Evolutionary conservation across 805 yeast species (phyloP).

Genomic region (Kodamaea fukazawae): DNA sequence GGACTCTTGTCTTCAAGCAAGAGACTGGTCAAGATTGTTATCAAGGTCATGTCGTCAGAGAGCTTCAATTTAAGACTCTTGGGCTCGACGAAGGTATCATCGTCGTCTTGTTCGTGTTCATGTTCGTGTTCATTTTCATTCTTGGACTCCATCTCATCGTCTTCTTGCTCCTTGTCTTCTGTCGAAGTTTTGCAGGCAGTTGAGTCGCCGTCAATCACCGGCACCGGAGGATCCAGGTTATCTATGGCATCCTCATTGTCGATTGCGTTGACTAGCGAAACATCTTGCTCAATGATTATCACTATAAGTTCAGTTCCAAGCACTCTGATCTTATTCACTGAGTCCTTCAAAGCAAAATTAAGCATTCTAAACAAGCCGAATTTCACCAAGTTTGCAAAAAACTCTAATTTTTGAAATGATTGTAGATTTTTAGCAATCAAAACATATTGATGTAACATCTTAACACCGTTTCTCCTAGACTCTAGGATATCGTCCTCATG

Average conservation of each 20-base stretch:
- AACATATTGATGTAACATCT: constrained; percentile 76
- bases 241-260: constrained; percentile 30
- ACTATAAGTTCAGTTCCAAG: constrained; percentile 79
- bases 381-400: constrained; percentile 61
- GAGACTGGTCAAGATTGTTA: constrained; percentile 54
- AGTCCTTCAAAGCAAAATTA: constrained; percentile 64
- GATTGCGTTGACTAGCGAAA: constrained; percentile 50
- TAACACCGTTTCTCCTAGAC: constrained; percentile 60
- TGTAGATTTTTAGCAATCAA: constrained; percentile 68
- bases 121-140: constrained; percentile 12
- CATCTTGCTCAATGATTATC: constrained; percentile 81
- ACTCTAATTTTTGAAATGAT: constrained; percentile 56
- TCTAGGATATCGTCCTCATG: constrained; percentile 14
- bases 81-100: constrained; percentile 14
- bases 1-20: constrained; percentile 61
- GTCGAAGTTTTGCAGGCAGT: constrained; percentile 1
- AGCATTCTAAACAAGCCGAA: constrained; percentile 70
- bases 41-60: constrained; percentile 58
- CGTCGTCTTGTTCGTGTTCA: constrained; percentile 12
- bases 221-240: constrained; percentile 24
- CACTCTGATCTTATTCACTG: constrained; percentile 49
- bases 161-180: constrained; percentile 8
- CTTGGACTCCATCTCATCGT: constrained; percentile 10
- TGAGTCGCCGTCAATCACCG: constrained; percentile 4
- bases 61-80: constrained; percentile 29